Evolutionary conservation across 2,329 filamentous ascomycete genomes (phyloP).

Genomic region (Claviceps fusiformis): DNA sequence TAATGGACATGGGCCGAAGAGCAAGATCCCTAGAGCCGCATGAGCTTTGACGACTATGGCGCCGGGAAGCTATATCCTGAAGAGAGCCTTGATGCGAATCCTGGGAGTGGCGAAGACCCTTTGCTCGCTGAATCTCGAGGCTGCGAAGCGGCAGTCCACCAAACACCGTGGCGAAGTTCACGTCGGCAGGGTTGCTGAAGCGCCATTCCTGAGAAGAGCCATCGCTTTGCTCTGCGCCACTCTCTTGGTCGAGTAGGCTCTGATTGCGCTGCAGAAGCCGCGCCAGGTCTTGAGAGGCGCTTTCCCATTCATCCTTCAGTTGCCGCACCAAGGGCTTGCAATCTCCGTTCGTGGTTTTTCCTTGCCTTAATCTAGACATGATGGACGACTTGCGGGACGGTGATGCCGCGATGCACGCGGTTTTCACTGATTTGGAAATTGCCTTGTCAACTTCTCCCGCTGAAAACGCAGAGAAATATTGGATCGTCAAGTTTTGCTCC

Average conservation of each 20-base stretch:
- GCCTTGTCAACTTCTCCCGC: conserved; percentile 21
- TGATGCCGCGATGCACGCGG: conserved; percentile 14
- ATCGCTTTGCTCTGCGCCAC: conserved; percentile 10
- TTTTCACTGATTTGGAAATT: conserved; percentile 21
- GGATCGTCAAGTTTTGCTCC: conserved; percentile 27
- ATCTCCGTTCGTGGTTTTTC: conserved; percentile 15
- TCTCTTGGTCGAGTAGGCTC: conserved; percentile 13
- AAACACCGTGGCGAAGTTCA: conserved; percentile 18
- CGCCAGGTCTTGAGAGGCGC: conserved; percentile 19
- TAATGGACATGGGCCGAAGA: conserved; percentile 6
- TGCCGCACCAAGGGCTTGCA: conserved; percentile 22
- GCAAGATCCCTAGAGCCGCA: conserved; percentile 3
- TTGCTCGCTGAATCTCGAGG: conserved; percentile 15
- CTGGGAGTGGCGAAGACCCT: conserved; percentile 9
- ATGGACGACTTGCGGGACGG: conserved; percentile 20
- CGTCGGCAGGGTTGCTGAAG: conserved; percentile 13
- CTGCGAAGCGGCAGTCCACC: conserved; percentile 23
- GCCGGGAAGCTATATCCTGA: conserved; percentile 1
- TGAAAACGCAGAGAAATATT: conserved; percentile 30
- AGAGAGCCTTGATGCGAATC: conserved; percentile 1
- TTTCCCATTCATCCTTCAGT: conserved; percentile 26
- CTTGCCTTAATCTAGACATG: conserved; percentile 20
- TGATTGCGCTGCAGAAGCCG: conserved; percentile 24
- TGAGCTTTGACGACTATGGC: conserved; percentile 5
- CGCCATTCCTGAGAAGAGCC: conserved; percentile 11